A percentile compares a stretch with the other conserved stretches of the same genome.
phyloP scores from a whole-genome alignment of 2,329 filamentous ascomycete genomes.

The Fusarium illudens region DNA sequence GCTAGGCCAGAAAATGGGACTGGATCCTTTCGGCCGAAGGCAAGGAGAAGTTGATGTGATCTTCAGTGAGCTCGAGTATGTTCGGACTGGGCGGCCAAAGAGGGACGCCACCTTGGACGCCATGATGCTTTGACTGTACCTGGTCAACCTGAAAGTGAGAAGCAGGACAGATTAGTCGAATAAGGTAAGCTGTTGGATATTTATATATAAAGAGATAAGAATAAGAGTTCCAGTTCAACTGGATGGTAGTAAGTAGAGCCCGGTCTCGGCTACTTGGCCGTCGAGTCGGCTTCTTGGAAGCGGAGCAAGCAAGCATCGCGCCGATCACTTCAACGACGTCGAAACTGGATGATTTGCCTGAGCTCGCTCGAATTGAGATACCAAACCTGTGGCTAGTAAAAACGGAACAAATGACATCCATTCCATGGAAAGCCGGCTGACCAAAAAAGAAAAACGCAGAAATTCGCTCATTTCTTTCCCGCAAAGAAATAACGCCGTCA shows the following conservation, averaged over 20 bases:
- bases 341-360: neutral
- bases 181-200: neutral
- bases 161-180: neutral
- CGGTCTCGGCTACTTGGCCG: neutral
- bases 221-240: neutral
- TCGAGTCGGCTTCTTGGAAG: slow-evolving; percentile 1
- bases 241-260: neutral
- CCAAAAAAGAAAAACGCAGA: neutral
- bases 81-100: neutral
- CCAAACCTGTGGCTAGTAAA: slow-evolving; percentile 19
- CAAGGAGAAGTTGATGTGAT: neutral
- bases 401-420: neutral
- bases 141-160: neutral
- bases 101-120: neutral
- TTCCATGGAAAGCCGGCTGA: neutral
- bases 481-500: slow-evolving; percentile 12
- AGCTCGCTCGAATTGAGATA: neutral
- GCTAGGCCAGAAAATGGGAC: neutral
- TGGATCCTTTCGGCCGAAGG: neutral
- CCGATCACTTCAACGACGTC: neutral
- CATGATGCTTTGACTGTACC: neutral
- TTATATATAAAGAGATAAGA: neutral
- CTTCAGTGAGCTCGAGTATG: neutral
- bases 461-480: slow-evolving; percentile 16
- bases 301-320: neutral